Percentiles rank a stretch among this genome's conserved stretches.
Evolutionary conservation across 345 rosid species (phyloP).

Genomic region (Durio zibethinus): DNA sequence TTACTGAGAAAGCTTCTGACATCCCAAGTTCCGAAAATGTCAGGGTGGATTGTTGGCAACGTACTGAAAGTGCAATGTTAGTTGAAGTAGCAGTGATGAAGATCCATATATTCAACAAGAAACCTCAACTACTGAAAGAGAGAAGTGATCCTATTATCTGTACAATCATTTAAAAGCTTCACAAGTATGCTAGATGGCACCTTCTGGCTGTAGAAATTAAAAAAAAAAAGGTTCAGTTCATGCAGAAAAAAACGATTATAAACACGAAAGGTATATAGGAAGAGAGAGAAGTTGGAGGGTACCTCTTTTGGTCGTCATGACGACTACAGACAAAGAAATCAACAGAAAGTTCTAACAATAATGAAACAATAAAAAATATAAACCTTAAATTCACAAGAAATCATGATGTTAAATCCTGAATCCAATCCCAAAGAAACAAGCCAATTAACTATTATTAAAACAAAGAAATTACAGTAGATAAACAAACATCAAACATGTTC

Average conservation of each 20-base stretch:
- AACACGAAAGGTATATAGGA: neutral
- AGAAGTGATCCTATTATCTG: neutral
- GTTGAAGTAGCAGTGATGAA: neutral
- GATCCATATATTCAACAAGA: neutral
- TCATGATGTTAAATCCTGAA: neutral
- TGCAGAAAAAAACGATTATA: neutral
- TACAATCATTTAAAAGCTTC: neutral
- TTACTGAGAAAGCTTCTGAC: neutral
- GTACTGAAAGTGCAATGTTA: neutral
- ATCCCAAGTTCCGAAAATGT: neutral
- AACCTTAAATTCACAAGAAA: no score
- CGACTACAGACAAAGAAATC: conserved; percentile 95
- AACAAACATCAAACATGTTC: no score
- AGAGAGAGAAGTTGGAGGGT: neutral
- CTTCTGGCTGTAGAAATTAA: neutral
- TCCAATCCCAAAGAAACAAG: neutral
- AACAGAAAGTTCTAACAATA: no score
- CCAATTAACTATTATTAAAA: neutral
- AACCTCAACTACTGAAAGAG: neutral
- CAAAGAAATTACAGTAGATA: neutral
- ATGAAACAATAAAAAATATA: no score
- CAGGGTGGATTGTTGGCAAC: neutral
- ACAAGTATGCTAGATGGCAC: neutral
- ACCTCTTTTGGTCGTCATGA: conserved; percentile 97
- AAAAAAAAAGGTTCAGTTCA: neutral